A percentile compares a stretch with the other conserved stretches of the same genome.
These are phyloP conservation scores for Boletus huronensis DNA, from an alignment of 768 basidiomycete species.

Conservation along the genomic window DNA sequence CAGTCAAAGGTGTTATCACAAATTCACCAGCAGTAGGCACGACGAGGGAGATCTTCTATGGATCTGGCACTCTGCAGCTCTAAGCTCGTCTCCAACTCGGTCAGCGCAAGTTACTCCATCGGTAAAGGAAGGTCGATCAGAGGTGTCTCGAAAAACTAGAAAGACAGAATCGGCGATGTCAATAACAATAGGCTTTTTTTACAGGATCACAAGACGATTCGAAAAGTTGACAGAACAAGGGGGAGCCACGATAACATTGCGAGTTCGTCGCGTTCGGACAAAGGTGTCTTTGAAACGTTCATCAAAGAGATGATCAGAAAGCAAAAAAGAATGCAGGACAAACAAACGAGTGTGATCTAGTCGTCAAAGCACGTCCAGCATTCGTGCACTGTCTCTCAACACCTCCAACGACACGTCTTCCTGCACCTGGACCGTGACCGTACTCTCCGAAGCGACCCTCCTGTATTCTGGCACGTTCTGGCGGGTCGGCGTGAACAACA, in stretches of 20 bases:
- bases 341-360: neutral
- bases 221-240: neutral
- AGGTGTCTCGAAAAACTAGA: too few species aligned
- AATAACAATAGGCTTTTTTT: neutral
- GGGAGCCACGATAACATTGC: neutral
- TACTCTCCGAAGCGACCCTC: slow-evolving; percentile 5
- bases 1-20: too few species aligned
- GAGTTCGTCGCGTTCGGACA: neutral
- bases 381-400: neutral
- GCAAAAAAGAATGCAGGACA: neutral
- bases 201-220: neutral
- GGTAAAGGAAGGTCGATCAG: too few species aligned
- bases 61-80: too few species aligned
- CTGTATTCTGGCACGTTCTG: slow-evolving; percentile 3
- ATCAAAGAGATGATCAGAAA: neutral
- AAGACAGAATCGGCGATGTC: neutral
- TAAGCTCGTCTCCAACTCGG: too few species aligned
- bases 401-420: neutral
- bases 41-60: too few species aligned
- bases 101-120: too few species aligned
- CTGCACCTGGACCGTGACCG: slow-evolving; percentile 5
- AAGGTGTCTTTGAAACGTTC: too few species aligned
- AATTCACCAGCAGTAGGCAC: too few species aligned
- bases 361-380: slow-evolving; percentile 9
- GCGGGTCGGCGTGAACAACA: slow-evolving; percentile 5